Evolutionary conservation across 179 eudicot genomes (phyloP), one percentile per base, ranked within the genome.

Genomic region (Drosera spatulata): DNA sequence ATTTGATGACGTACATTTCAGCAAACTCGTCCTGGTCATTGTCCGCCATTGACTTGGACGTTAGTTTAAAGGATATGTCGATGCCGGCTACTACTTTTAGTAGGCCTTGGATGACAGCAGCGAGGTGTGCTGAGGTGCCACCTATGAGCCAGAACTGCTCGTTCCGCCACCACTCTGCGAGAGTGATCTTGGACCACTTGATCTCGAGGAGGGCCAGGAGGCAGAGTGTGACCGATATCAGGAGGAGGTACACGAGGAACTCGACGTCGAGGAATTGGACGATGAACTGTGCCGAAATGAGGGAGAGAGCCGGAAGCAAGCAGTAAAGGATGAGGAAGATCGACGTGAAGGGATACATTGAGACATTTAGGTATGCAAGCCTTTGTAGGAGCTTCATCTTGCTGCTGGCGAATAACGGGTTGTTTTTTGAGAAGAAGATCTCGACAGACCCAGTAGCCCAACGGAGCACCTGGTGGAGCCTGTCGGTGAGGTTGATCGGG

Each of bases 361-460:
- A 95, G 1, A 87, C 95, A 13, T 86, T 89, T 66, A 91, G 84
- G 62, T 91, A 91, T 0, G 97, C 97, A 1, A 91, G 61, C 54
- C 96, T 75, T 50, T 91, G 97, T 3, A 91, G 57, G 49, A 91
- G 79, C 66, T 91, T 91, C 96, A 91, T 83, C 65, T 91, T 66
- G 7, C 74, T 77, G 47, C 84, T 83, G 2, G 96, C 90, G 11
- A 91, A 77, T 0, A 91, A 65, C 0, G 97, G 96, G 49, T 87
- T 91, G 86, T 91, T 91, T 13, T 74, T 68, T 6, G 97, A 91
- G 72, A 91, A 91, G 71, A 91, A 91, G 40, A 91, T 91, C 74
- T 91, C 97, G 0, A 91, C 97, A 4, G 97, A 91, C 2, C 97
- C 96, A 0, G 97, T 91, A 5, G 97, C 97, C 97, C 97, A 91